These are phyloP conservation scores for Neoboletus brunneissimus DNA, from an alignment of 768 basidiomycete genomes.

Conservation along the genomic window DNA sequence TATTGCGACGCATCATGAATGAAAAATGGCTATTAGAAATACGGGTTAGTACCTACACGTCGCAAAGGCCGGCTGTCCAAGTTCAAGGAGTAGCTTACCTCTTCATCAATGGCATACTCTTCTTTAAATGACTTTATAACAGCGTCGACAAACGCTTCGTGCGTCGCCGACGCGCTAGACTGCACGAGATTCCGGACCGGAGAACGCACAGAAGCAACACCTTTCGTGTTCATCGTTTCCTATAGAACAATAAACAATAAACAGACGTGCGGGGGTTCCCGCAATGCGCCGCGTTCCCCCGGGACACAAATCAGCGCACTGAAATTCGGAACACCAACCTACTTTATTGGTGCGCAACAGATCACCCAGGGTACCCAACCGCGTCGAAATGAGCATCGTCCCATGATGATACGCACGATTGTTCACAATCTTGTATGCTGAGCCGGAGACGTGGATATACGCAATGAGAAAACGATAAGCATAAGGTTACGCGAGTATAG, in stretches of 20 bases:
- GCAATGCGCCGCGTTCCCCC: not conserved
- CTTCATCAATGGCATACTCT: slow-evolving; percentile 46
- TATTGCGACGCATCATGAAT: slow-evolving; percentile 48
- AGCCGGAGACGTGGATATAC: slow-evolving; percentile 81
- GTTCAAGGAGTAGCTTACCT: slow-evolving; percentile 23
- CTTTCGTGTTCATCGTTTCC: slow-evolving; percentile 80
- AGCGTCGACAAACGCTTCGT: slow-evolving; percentile 68
- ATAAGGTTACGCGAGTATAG: not conserved
- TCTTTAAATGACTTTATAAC: slow-evolving; percentile 65
- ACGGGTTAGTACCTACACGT: not conserved
- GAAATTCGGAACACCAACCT: slow-evolving; percentile 10
- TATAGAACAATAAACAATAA: slow-evolving; percentile 28
- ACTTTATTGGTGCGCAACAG: slow-evolving; percentile 69
- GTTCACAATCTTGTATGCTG: slow-evolving; percentile 93
- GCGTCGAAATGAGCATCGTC: slow-evolving; percentile 93
- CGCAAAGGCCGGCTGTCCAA: too few species aligned
- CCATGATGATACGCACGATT: slow-evolving; percentile 95
- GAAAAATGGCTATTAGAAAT: slow-evolving; percentile 34
- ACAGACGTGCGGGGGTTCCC: not conserved
- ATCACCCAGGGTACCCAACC: slow-evolving; percentile 67
- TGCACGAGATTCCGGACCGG: slow-evolving; percentile 82
- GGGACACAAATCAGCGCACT: not conserved
- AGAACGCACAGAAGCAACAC: slow-evolving; percentile 88
- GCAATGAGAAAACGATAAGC: slow-evolving; percentile 1
- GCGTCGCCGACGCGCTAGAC: slow-evolving; percentile 49